Base-by-base conservation (phyloP, 2,329 filamentous ascomycete genomes). In the Triangularia setosa region DNA sequence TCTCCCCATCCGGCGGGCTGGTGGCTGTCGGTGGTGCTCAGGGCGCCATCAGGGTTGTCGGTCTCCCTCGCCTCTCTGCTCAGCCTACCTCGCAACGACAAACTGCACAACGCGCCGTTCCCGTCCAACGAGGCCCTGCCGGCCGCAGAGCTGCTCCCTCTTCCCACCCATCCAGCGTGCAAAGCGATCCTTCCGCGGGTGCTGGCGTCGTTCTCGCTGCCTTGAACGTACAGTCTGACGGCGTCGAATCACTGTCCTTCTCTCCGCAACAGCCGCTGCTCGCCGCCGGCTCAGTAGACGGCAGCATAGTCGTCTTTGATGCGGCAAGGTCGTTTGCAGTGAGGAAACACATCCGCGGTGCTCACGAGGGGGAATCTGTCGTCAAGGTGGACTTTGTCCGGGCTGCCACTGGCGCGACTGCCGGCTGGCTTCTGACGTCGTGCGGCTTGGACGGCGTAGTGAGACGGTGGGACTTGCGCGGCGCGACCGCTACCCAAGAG, bases 401-500 rank as follows among this genome's bases (percentile, higher is more conserved):
- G 16, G 66, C 69, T 30, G 63, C 72, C 16, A 64, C 64, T 8
- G 81, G 81, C 73, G 79, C 74, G 75, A 78, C 69, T 68, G 80
- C 73, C 70, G 84, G 78, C 64, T 94, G 87, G 88, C 74, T 96
- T 67, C 80, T 98, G 61, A 98, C 94, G 1, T 92, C 87, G 68
- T 93, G 89, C 70, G 95, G 95, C 8, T 92, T 97, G 83, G 95
- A 99, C 73, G 94, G 95, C 18, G 92, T 93, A 0, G 87, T 99
- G 21, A 84, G 92, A 72, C 83, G 93, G 65, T 99, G 95, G 95
- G 94, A 99, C 77, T 74, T 87, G 61, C 78, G 83, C n/a, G 83
- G 82, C n/a, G 78, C 77, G 14, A 75, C 77, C 11, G 67, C 73
- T 16, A 71, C 69, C 1, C 83, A 84, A 1, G 12, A 58, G 65